A percentile compares a stretch with the other conserved stretches of the same genome.
phyloP scores from a whole-genome alignment of 106 monocot species.

The Dendrobium catenatum region DNA sequence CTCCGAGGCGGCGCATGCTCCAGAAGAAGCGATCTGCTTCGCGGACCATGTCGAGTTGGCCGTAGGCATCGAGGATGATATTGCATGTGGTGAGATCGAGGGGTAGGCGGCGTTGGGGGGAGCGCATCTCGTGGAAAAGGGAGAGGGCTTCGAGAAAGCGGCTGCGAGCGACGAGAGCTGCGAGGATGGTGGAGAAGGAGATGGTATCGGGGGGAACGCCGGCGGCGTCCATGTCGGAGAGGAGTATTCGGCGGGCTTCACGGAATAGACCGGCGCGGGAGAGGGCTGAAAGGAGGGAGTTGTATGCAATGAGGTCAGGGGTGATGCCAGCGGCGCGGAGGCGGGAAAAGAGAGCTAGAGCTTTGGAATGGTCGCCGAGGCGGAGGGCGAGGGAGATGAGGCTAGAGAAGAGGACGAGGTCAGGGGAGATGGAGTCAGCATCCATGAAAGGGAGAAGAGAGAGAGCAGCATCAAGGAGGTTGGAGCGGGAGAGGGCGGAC shows the following conservation, averaged over 20 bases:
- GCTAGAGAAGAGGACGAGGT: conserved; percentile 67
- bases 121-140: conserved; percentile 71
- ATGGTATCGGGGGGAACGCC: conserved; percentile 50
- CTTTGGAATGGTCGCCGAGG: conserved; percentile 67
- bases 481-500: conserved; percentile 59
- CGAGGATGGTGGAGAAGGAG: conserved; percentile 74
- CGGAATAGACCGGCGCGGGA: conserved; percentile 61
- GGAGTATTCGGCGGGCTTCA: conserved; percentile 55
- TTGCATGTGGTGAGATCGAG: conserved; percentile 68
- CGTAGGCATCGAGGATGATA: conserved; percentile 83
- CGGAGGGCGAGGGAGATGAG: conserved; percentile 62
- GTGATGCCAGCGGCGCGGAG: conserved; percentile 30
- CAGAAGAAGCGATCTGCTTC: conserved; percentile 98
- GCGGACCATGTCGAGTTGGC: conserved; percentile 70
- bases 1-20: conserved; percentile 68
- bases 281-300: conserved; percentile 51
- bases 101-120: conserved; percentile 14
- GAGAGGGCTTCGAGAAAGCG: conserved; percentile 63
- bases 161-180: conserved; percentile 38
- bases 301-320: conserved; percentile 74
- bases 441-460: conserved; percentile 69
- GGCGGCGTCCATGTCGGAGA: conserved; percentile 45
- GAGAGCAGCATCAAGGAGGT: conserved; percentile 65
- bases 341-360: conserved; percentile 63
- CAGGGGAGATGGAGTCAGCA: conserved; percentile 35